These are phyloP conservation scores for Dactylellina sp. DNA, from an alignment of 2,329 filamentous ascomycete species.

Conservation along the genomic window DNA sequence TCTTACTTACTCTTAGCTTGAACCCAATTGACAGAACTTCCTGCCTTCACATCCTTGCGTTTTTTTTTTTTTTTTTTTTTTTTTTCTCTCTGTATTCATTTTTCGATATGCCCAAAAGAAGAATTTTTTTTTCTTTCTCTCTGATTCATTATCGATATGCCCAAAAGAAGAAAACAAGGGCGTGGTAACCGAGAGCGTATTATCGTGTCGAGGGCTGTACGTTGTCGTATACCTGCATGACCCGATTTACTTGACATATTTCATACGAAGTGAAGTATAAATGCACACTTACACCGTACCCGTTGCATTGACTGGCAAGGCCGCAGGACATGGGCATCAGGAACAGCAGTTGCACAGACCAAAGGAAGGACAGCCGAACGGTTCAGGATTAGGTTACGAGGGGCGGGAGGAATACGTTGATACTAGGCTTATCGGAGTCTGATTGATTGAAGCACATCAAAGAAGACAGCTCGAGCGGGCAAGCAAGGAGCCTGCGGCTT, in stretches of 20 bases:
- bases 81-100: too few species aligned
- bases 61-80: too few species aligned
- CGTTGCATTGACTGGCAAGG: neutral
- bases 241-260: neutral
- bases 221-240: constrained; percentile 15
- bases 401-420: neutral
- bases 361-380: neutral
- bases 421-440: constrained; percentile 24
- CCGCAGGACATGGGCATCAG: neutral
- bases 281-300: too few species aligned
- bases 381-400: neutral
- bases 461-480: too few species aligned
- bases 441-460: too few species aligned
- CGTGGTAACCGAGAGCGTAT: too few species aligned
- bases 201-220: neutral
- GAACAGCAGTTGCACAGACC: constrained; percentile 37
- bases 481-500: neutral
- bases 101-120: too few species aligned
- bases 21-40: neutral
- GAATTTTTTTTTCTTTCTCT: too few species aligned
- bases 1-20: neutral
- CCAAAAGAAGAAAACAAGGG: too few species aligned
- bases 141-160: neutral
- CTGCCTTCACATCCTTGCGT: too few species aligned
- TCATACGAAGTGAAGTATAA: neutral